Conservation (phyloP, 2,329 filamentous ascomycete genomes). For the Fusarium concolor region DNA sequence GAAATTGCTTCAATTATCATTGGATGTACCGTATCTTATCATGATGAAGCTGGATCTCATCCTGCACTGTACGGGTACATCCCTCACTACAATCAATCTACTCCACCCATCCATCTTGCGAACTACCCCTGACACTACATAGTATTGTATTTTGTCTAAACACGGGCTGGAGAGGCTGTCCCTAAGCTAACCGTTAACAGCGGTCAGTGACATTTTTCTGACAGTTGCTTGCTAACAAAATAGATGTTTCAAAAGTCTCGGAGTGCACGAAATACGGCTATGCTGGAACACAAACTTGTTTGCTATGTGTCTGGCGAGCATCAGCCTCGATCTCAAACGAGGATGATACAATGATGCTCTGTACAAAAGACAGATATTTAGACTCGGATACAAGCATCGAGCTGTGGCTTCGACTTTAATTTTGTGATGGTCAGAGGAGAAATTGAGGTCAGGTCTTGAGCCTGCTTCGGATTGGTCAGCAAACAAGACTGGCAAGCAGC, state of each 20-base stretch:
- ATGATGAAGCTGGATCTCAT: conserved; percentile 20
- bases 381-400: conserved; percentile 23
- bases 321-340: conserved; percentile 25
- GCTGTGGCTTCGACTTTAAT: conserved; percentile 28
- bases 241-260: neutral
- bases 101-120: conserved; percentile 31
- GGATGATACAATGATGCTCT: conserved; percentile 28
- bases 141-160: neutral
- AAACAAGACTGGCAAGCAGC: neutral
- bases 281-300: conserved; percentile 30
- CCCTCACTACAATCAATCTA: conserved; percentile 2
- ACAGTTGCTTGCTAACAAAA: neutral
- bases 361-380: neutral
- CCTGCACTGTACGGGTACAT: conserved; percentile 22
- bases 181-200: conserved; percentile 7
- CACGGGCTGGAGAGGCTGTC: neutral
- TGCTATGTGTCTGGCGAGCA: conserved; percentile 9
- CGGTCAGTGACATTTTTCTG: neutral
- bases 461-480: conserved; percentile 21
- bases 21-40: conserved; percentile 19
- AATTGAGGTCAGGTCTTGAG: conserved; percentile 23
- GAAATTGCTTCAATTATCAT: conserved; percentile 18
- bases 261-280: conserved; percentile 4
- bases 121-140: conserved; percentile 29
- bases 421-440: conserved; percentile 24